Evolutionary conservation across 495 filamentous ascomycete genomes (phyloP), one percentile per base, ranked within the genome.

Genomic region (Friedmanniomyces simplex): DNA sequence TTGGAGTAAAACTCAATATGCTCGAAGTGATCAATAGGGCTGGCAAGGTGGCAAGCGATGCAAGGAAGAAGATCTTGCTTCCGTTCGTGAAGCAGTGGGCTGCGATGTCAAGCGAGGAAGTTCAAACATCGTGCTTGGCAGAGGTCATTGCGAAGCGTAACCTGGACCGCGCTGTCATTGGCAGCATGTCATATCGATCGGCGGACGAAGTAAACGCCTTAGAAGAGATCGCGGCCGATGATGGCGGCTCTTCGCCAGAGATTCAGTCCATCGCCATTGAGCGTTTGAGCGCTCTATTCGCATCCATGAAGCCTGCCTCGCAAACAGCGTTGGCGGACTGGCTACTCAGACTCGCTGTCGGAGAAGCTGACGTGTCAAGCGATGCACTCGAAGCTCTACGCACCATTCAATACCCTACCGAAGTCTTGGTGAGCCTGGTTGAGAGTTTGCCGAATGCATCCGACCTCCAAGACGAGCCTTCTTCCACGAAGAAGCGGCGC

Each of bases 401-500:
- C 28, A 80, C 73, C 49, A 75, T 91, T 13, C 74, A 81, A 22
- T 74, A 95, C 25, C 76, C 87, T 1, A 86, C 88, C 0, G 71
- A 79, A 20, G 79, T 89, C 24, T 79, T 96, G 26, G 66, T 80
- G 13, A 71, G 77, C 26, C 86, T 91, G 63, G 63, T 94, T 1
- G 77, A 86, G 47, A 80, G 81, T 46, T 76, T 91, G 26, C 84
- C 86, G 22, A 77, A 79, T 24, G 79, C 82, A 42, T 75, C 80
- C 16, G 78, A 83, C 49, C 72, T 86, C 60, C 79, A 80, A 42
- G 78, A 84, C 58, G 73, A 81, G 45, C 79, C 81, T 16, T 81
- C 84, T 4, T 78, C 80, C 26, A 74, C 80, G 2, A 96, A 95
- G 73, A 78, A 87, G 18, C 81, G 87, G 66, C 80, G 88, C 34